Conservation (phyloP, 2,329 filamentous ascomycete genomes). For the Ciborinia camelliae region DNA sequence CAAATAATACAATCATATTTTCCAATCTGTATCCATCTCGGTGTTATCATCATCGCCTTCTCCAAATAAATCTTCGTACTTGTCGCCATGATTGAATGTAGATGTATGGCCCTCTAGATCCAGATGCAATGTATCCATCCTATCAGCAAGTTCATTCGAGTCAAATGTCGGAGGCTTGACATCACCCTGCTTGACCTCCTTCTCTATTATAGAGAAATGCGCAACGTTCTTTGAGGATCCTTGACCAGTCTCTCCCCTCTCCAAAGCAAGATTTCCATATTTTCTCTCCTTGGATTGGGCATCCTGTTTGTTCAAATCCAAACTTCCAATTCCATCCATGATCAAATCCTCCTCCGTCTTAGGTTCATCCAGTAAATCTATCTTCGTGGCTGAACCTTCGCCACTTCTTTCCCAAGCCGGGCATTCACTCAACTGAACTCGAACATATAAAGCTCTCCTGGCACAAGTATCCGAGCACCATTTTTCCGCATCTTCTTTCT, state of each 20-base stretch:
- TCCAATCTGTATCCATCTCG: conserved; percentile 33
- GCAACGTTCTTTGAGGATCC: conserved; percentile 37
- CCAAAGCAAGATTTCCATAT: conserved; percentile 47
- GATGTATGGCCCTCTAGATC: conserved; percentile 35
- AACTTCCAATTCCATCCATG: conserved; percentile 35
- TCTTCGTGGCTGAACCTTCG: conserved; percentile 35
- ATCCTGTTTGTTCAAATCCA: conserved; percentile 47
- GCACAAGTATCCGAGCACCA: conserved; percentile 86
- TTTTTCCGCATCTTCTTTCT: conserved; percentile 69
- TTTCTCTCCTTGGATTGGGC: conserved; percentile 40
- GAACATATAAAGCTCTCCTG: conserved; percentile 75
- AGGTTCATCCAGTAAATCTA: conserved; percentile 67
- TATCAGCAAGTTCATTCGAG: conserved; percentile 36
- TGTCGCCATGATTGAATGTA: conserved; percentile 28
- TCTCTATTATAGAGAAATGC: conserved; percentile 52
- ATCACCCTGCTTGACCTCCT: conserved; percentile 41
- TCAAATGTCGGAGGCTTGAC: conserved; percentile 42
- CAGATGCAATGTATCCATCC: conserved; percentile 35
- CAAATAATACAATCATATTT: conserved; percentile 25
- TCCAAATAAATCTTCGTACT: conserved; percentile 20
- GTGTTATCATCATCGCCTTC: conserved; percentile 23
- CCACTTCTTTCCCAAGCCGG: conserved; percentile 75
- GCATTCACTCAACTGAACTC: conserved; percentile 81
- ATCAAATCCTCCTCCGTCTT: conserved; percentile 42
- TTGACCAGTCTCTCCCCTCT: conserved; percentile 43